Evolutionary conservation across 192 early-diverging fungal species (phyloP).

Genomic region (Blastocladiella britannica): DNA sequence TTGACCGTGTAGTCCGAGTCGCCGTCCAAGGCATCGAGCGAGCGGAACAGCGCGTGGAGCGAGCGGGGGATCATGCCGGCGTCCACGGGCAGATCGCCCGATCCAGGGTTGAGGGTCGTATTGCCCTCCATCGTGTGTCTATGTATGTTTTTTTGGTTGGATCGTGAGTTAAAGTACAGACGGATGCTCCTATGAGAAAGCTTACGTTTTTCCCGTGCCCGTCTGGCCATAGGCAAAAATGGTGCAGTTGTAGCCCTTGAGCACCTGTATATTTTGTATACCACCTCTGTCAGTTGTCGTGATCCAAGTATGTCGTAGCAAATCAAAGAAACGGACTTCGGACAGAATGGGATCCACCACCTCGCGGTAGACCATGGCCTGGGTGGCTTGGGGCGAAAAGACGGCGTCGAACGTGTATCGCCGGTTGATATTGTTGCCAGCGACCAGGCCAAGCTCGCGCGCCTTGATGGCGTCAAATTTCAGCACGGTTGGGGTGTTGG

Average conservation of each 20-base stretch:
- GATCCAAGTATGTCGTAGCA: too few relatives aligned
- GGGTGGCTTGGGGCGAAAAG: conserved; percentile 52
- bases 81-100: conserved; percentile 6
- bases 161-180: too few relatives aligned
- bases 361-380: conserved; percentile 59
- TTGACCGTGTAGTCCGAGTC: conserved; percentile 63
- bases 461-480: too few relatives aligned
- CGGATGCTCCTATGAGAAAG: neutral
- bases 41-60: conserved; percentile 50
- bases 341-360: conserved; percentile 61
- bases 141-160: conserved; percentile 2
- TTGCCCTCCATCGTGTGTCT: neutral
- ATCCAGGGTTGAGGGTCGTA: neutral
- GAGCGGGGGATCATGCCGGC: conserved; percentile 86
- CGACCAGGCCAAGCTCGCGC: too few relatives aligned
- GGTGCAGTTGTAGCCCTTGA: conserved; percentile 48
- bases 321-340: conserved; percentile 34
- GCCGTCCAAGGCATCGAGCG: conserved; percentile 20
- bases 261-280: conserved; percentile 22
- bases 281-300: too few relatives aligned
- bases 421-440: too few relatives aligned
- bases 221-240: conserved; percentile 77
- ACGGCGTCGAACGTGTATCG: conserved; percentile 85
- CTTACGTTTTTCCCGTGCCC: conserved; percentile 79
- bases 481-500: too few relatives aligned